These are phyloP conservation scores for Leccinum obscurum DNA, from an alignment of 768 basidiomycete species.

Conservation along the genomic window DNA sequence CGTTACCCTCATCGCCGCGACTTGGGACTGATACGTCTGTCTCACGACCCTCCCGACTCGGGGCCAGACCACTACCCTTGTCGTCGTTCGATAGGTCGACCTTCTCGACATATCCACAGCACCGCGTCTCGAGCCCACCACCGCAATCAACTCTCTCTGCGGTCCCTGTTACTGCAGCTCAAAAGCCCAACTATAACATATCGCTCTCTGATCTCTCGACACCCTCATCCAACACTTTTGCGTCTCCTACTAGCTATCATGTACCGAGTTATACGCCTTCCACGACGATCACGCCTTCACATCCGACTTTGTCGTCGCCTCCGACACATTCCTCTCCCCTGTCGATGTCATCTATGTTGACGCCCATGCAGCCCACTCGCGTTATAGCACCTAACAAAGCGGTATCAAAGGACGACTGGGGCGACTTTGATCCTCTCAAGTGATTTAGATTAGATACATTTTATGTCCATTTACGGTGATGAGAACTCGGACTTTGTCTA, in stretches of 20 bases:
- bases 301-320: slow-evolving; percentile 29
- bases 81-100: slow-evolving; percentile 35
- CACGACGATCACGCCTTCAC: slow-evolving; percentile 19
- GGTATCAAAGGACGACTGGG: slow-evolving; percentile 68
- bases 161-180: slow-evolving; percentile 12
- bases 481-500: neutral
- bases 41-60: slow-evolving; percentile 41
- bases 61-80: slow-evolving; percentile 37
- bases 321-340: slow-evolving; percentile 32
- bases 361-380: slow-evolving; percentile 57
- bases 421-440: slow-evolving; percentile 73
- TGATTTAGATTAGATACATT: slow-evolving; percentile 16
- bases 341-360: slow-evolving; percentile 53
- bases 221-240: slow-evolving; percentile 17
- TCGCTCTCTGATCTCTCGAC: slow-evolving; percentile 37
- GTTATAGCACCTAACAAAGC: slow-evolving; percentile 42
- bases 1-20: slow-evolving; percentile 41
- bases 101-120: slow-evolving; percentile 28
- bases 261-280: slow-evolving; percentile 19
- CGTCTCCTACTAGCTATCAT: slow-evolving; percentile 15
- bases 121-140: slow-evolving; percentile 21
- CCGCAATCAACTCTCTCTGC: slow-evolving; percentile 18
- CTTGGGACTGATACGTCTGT: slow-evolving; percentile 30
- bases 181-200: slow-evolving; percentile 62
- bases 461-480: neutral